Evolutionary conservation across 345 rosid genomes (phyloP).

Genomic region (Isatis tinctoria): DNA sequence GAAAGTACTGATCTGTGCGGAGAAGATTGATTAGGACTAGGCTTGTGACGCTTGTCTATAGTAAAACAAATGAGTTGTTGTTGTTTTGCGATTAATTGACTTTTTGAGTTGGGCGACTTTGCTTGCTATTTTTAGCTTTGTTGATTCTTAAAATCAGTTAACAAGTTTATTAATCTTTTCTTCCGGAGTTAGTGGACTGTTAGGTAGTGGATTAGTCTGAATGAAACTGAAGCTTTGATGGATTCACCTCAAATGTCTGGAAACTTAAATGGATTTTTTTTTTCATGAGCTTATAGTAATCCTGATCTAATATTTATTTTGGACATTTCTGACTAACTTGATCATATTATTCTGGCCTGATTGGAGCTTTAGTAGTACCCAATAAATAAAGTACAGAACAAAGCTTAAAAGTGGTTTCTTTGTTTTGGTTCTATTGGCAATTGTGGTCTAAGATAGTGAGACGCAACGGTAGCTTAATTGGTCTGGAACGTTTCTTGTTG

Average conservation of each 20-base stretch:
- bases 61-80: not conserved
- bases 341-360: not conserved
- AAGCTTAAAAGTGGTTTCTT: not conserved
- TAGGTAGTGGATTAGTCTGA: not conserved
- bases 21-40: not conserved
- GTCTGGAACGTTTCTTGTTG: not conserved
- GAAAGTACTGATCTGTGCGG: not conserved
- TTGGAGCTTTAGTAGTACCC: not conserved
- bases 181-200: not conserved
- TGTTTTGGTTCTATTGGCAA: not conserved
- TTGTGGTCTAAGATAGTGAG: not conserved
- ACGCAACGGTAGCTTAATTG: not conserved
- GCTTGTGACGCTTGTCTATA: not conserved
- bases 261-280: not conserved
- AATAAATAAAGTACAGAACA: not conserved
- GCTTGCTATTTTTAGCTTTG: conserved; percentile 1
- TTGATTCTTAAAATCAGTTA: not conserved
- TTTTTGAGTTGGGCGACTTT: not conserved
- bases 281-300: not conserved
- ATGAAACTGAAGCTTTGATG: not conserved
- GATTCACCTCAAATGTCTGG: not conserved
- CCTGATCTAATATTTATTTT: not conserved
- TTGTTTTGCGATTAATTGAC: not conserved
- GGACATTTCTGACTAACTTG: not conserved
- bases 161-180: not conserved